Evolutionary conservation across 2,329 filamentous ascomycete genomes (phyloP), one percentile per base, ranked within the genome.

Genomic region (Balansia obtecta): DNA sequence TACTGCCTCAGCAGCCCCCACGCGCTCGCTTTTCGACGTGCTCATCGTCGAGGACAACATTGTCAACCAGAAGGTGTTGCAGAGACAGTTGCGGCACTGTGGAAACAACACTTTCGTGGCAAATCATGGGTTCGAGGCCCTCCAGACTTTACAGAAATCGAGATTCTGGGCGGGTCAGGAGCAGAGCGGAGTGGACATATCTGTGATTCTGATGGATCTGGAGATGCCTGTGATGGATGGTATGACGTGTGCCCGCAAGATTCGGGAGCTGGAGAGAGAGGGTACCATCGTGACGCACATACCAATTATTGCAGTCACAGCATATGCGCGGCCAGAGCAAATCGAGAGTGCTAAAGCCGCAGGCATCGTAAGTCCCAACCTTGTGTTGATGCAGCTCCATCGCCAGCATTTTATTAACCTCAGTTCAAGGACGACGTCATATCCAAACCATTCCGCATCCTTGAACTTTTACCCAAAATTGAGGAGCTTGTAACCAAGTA

Each of bases 201-300:
- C 80, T 9, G 73, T 88, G 44, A 82, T 90, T 12, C 65, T 90
- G 6, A 88, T 90, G 85, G 86, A 90, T 60, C 72, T 88, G 45
- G 85, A 89, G 60, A 90, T 90, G 86, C 86, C 86, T 1, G 75
- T 88, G 42, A 89, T 89, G 86, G 85, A 90, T 58, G 86, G 86
- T 37, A 78, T 86, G 64, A 84, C 83, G 2, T 88, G 85, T 55
- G 82, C 85, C 12, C 73, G 75, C 41, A 77, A 71, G 53, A 88
- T 91, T 49, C 76, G 86, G 16, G 75, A 83, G 53, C 70, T 86
- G 16, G 84, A 90, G 62, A 68, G 67, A 46, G 71, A 78, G 49
- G 79, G 80, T 18, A 77, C 73, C 33, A 76, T 86, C 45, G 71
- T 75, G 16, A 69, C 72, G 46, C 84, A 87, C 59, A 78, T 88